These are phyloP conservation scores for Aureobasidium sp. DNA, from an alignment of 2,329 filamentous ascomycete species.

Conservation along the genomic window DNA sequence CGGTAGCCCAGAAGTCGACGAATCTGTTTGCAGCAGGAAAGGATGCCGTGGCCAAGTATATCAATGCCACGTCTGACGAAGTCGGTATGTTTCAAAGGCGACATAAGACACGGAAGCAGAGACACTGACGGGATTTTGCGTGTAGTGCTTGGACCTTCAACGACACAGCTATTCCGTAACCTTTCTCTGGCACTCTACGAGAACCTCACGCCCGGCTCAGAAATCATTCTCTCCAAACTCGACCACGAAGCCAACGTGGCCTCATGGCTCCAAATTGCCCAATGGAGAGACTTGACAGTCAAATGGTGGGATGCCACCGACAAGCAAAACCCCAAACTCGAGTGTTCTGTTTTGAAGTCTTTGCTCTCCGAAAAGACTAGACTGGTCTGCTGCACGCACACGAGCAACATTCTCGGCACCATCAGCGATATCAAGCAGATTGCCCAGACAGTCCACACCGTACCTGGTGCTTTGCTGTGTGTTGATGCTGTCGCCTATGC, in stretches of 20 bases:
- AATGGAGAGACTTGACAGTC: slow-evolving; percentile 51
- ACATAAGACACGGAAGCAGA: not conserved
- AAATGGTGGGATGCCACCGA: slow-evolving; percentile 57
- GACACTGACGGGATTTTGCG: not conserved
- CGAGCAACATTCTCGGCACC: slow-evolving; percentile 65
- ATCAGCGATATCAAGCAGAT: slow-evolving; percentile 58
- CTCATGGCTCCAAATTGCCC: slow-evolving; percentile 64
- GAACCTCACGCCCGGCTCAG: slow-evolving; percentile 48
- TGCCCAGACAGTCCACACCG: slow-evolving; percentile 44
- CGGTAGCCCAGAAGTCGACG: slow-evolving; percentile 53
- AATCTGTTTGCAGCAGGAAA: slow-evolving; percentile 54
- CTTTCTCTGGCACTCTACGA: slow-evolving; percentile 52
- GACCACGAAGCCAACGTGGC: slow-evolving; percentile 76
- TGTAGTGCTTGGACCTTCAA: slow-evolving; percentile 65
- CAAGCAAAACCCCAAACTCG: slow-evolving; percentile 52
- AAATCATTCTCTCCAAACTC: slow-evolving; percentile 60
- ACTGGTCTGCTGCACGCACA: slow-evolving; percentile 67
- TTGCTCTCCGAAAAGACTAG: slow-evolving; percentile 59
- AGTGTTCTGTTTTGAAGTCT: slow-evolving; percentile 47
- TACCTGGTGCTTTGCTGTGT: slow-evolving; percentile 54
- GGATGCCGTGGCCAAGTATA: slow-evolving; percentile 59
- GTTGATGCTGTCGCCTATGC: slow-evolving; percentile 74
- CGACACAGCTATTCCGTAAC: slow-evolving; percentile 71
- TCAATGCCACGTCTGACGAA: slow-evolving; percentile 61
- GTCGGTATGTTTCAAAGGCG: slow-evolving; percentile 36